These are phyloP conservation scores for Yamadazyma insecticola DNA, from an alignment of 805 yeast genomes.

Conservation along the genomic window DNA sequence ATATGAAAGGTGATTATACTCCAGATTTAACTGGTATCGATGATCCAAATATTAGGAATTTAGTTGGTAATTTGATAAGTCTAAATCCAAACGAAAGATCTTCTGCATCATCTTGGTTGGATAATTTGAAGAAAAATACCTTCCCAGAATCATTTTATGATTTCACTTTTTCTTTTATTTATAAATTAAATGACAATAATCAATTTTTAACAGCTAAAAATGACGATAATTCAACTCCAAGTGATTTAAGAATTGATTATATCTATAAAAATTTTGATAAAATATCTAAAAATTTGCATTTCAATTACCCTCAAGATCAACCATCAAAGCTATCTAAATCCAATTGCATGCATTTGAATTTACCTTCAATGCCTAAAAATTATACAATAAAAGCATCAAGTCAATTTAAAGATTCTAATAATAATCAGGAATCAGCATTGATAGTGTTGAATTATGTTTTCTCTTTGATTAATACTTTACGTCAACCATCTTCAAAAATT, in stretches of 20 bases:
- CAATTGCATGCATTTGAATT: constrained; percentile 28
- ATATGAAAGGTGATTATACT: constrained; percentile 59
- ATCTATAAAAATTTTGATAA: constrained; percentile 57
- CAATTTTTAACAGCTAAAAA: constrained; percentile 10
- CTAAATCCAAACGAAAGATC: constrained; percentile 59
- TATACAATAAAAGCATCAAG: constrained; percentile 41
- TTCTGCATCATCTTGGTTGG: constrained; percentile 50
- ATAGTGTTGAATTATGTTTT: constrained; percentile 55
- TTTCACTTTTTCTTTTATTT: constrained; percentile 66
- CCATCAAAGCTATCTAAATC: neutral
- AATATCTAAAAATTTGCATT: constrained; percentile 22
- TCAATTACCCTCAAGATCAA: constrained; percentile 13
- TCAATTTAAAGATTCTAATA: neutral
- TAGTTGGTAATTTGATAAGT: constrained; percentile 61
- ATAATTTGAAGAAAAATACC: constrained; percentile 41
- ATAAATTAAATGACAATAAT: constrained; percentile 21
- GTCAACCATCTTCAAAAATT: constrained; percentile 54
- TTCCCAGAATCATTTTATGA: constrained; percentile 67
- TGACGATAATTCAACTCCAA: constrained; percentile 18
- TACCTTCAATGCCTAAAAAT: constrained; percentile 46
- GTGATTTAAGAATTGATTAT: constrained; percentile 50
- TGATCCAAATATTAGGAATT: constrained; percentile 44
- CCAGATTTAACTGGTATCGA: constrained; percentile 61
- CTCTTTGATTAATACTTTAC: constrained; percentile 57
- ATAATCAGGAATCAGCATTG: constrained; percentile 44